Percentiles rank a stretch among this genome's conserved stretches.
Evolutionary conservation across 1,139 yeast genomes (phyloP).

Genomic region (Blastobotrys aristatus): DNA sequence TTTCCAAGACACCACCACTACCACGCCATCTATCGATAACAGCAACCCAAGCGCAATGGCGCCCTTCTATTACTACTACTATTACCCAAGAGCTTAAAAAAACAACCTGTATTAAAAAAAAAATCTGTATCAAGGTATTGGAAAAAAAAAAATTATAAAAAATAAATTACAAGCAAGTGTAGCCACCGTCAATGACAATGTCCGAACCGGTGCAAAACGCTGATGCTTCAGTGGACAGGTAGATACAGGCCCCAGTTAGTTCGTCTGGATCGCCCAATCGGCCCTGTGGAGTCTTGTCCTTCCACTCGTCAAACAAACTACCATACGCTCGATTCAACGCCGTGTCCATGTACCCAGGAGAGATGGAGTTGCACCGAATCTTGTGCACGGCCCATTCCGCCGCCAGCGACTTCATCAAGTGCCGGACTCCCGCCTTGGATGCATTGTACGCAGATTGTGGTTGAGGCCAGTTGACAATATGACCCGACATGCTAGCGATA

Average conservation of each 20-base stretch:
- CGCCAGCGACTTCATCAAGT: constrained; percentile 49
- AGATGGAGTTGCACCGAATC: constrained; percentile 50
- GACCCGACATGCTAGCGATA: constrained; percentile 63
- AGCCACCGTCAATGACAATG: constrained; percentile 65
- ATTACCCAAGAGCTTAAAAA: neutral
- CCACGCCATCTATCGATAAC: neutral
- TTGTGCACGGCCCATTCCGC: constrained; percentile 56
- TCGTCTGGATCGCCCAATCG: constrained; percentile 64
- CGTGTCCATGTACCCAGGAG: constrained; percentile 56
- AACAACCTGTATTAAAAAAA: neutral
- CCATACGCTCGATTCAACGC: constrained; percentile 51
- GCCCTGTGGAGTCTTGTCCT: constrained; percentile 60
- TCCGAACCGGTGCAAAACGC: constrained; percentile 65
- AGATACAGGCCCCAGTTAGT: constrained; percentile 63
- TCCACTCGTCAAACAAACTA: constrained; percentile 47
- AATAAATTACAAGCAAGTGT: constrained; percentile 32
- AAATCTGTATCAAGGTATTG: neutral
- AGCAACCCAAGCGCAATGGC: neutral
- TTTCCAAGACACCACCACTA: neutral
- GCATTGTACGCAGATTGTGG: constrained; percentile 55
- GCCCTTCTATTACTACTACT: neutral
- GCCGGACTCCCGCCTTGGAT: constrained; percentile 57
- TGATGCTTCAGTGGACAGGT: constrained; percentile 59
- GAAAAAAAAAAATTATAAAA: neutral
- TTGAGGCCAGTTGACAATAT: constrained; percentile 62